Evolutionary conservation across 2,329 filamentous ascomycete species (phyloP), one percentile per base, ranked within the genome.

Genomic region (Apiospora arundinis): DNA sequence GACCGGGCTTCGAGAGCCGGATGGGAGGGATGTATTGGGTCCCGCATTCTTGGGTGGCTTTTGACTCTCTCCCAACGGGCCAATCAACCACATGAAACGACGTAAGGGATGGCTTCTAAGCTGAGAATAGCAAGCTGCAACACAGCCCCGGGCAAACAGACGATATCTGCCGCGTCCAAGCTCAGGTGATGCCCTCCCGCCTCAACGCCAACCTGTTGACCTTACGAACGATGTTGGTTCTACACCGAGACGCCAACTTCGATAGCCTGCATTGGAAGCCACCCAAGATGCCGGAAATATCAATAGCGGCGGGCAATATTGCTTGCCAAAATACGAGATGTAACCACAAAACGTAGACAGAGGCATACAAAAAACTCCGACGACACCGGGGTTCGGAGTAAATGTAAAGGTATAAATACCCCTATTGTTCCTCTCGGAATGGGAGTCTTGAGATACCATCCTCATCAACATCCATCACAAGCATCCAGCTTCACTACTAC

Each of bases 91-190:
- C 5, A 6, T 40, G 5, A 40, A 23, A n/a, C 37, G 56, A 21
- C 5, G 18, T n/a, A 63, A 40, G 12, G 56, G 32, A 45, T 12
- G 56, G 32, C 56, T 63, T 63, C 32, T 63, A 63, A 63, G 56
- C 56, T 63, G 56, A 63, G 56, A 63, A 63, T 63, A 63, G 56
- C 56, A 63, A 14, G 16, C 49, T 18, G 49, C 16, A 56, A 56
- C 52, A 32, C 52, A 60, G 52, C 52, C 56, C 56, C 32, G 56
- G 18, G 32, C 32, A 12, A 63, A 32, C 52, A 37, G 28, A 63
- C 56, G 0, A 23, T 18, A 63, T 40, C 32, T 69, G 45, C 67
- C 48, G 23, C 28, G 32, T 6, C n/a, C 37, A 9, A 52, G 16
- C 4, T 32, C 37, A 23, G 46, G 14, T 63, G 21, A 21, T 60